Evolutionary conservation across 768 basidiomycete species (phyloP).

Genomic region (Suillus variegatus): DNA sequence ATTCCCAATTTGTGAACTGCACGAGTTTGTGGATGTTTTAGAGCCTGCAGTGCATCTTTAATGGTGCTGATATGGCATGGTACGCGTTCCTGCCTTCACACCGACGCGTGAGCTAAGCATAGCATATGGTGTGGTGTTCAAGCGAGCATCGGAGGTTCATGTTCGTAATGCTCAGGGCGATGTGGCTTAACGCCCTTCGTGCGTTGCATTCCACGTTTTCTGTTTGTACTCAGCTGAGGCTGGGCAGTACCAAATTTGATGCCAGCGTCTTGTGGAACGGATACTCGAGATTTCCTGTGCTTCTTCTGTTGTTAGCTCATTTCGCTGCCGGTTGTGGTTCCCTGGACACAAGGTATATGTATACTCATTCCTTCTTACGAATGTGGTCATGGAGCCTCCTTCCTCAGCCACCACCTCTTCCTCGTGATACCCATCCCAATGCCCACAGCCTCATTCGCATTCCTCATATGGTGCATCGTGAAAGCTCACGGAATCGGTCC

Average conservation of each 20-base stretch:
- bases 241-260: slow-evolving; percentile 60
- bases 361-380: slow-evolving; percentile 14
- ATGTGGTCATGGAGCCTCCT: slow-evolving; percentile 11
- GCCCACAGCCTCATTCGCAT: slow-evolving; percentile 66
- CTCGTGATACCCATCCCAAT: slow-evolving; percentile 74
- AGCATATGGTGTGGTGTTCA: slow-evolving; percentile 81
- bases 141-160: slow-evolving; percentile 78
- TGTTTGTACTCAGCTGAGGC: neutral
- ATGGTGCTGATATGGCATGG: slow-evolving; percentile 74
- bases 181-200: slow-evolving; percentile 77
- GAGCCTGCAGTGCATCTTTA: slow-evolving; percentile 77
- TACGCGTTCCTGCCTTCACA: slow-evolving; percentile 34
- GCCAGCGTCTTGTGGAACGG: slow-evolving; percentile 71
- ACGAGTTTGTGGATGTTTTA: slow-evolving; percentile 82
- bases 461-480: slow-evolving; percentile 78
- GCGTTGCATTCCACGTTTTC: slow-evolving; percentile 24
- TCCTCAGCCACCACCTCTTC: slow-evolving; percentile 70
- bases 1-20: slow-evolving; percentile 71
- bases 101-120: slow-evolving; percentile 14
- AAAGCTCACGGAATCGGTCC: slow-evolving; percentile 79
- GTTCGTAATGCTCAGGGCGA: slow-evolving; percentile 72
- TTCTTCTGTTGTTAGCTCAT: slow-evolving; percentile 89
- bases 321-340: slow-evolving; percentile 78
- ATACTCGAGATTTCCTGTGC: slow-evolving; percentile 70
- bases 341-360: slow-evolving; percentile 78